Evolutionary conservation across 2,329 filamentous ascomycete species (phyloP).

Genomic region (Cryphonectria parasitica): DNA sequence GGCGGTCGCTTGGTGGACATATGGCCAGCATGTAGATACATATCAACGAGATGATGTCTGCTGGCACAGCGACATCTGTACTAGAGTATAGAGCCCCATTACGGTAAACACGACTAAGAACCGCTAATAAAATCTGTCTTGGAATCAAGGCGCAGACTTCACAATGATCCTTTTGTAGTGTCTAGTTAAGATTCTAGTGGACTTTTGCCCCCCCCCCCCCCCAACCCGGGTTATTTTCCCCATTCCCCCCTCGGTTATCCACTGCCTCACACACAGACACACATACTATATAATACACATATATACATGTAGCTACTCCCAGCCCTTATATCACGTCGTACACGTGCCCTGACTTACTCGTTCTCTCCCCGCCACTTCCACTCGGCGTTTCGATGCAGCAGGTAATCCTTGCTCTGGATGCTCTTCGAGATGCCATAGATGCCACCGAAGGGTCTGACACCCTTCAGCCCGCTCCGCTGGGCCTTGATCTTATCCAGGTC

Average conservation of each 20-base stretch:
- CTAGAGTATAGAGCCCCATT: slow-evolving; percentile 27
- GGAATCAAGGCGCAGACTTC: background rate
- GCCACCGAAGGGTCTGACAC: slow-evolving; percentile 59
- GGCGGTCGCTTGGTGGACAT: slow-evolving; percentile 22
- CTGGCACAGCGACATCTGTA: slow-evolving; percentile 39
- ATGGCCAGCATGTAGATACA: slow-evolving; percentile 29
- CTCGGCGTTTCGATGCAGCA: slow-evolving; percentile 54
- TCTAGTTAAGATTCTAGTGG: background rate
- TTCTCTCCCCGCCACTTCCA: slow-evolving; percentile 55
- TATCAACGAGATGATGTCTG: slow-evolving; percentile 34
- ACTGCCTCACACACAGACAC: background rate
- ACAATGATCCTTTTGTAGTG: background rate
- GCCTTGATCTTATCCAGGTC: slow-evolving; percentile 36
- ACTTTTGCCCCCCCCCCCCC: background rate
- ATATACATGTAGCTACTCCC: background rate
- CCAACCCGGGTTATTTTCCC: no score
- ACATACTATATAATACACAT: background rate
- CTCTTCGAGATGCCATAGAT: slow-evolving; percentile 63
- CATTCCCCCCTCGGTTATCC: no score
- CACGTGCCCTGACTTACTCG: background rate
- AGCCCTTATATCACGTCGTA: background rate
- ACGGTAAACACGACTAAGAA: slow-evolving; percentile 18
- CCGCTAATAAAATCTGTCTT: background rate
- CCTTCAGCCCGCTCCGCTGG: slow-evolving; percentile 50
- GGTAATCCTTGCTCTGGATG: slow-evolving; percentile 60